A percentile compares a stretch with the other conserved stretches of the same genome.
These are phyloP conservation scores for Deinandra increscens DNA, from an alignment of 129 eudicot genomes.

Conservation along the genomic window DNA sequence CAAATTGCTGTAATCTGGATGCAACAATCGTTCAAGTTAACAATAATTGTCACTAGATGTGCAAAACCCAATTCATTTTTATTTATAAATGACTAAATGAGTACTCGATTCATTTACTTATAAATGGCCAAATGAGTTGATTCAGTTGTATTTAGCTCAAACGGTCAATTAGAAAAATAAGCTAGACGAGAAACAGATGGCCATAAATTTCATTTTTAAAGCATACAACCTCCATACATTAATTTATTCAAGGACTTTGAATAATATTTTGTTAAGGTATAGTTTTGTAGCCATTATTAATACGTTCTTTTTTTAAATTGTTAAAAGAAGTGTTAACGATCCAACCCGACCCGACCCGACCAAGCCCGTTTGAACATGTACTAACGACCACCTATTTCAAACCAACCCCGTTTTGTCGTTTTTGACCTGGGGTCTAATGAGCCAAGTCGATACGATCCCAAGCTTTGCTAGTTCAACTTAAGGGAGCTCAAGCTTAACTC, in stretches of 20 bases:
- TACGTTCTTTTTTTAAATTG: not conserved
- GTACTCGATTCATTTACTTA: not conserved
- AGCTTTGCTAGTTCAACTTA: no score
- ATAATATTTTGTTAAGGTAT: not conserved
- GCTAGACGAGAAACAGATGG: not conserved
- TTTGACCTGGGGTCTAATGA: not conserved
- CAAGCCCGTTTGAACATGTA: not conserved
- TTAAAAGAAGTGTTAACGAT: not conserved
- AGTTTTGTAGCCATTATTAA: not conserved
- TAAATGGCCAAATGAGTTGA: not conserved
- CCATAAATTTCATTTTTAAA: not conserved
- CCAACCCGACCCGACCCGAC: not conserved
- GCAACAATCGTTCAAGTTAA: not conserved
- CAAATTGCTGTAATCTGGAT: constrained; percentile 81
- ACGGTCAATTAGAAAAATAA: not conserved
- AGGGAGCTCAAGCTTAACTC: no score
- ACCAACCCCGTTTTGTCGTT: not conserved
- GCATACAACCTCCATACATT: not conserved
- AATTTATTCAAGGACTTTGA: not conserved
- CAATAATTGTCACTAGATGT: not conserved
- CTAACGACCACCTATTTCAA: no score
- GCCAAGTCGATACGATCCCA: no score
- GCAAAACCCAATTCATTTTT: not conserved
- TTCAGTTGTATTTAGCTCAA: not conserved
- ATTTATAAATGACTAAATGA: not conserved